Evolutionary conservation across 2,329 filamentous ascomycete species (phyloP).

Genomic region (Talaromyces rugulosus): DNA sequence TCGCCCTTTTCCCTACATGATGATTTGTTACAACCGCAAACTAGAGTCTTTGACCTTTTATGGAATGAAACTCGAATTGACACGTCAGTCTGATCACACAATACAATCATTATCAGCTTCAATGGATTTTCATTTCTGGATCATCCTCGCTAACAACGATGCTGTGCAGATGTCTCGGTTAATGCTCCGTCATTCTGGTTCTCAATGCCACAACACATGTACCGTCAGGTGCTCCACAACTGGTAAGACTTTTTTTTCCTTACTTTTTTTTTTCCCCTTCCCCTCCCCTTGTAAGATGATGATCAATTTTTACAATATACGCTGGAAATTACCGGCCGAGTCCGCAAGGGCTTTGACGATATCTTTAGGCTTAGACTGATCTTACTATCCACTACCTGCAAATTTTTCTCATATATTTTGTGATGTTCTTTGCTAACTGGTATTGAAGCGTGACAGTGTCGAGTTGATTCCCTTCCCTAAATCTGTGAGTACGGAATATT

Average conservation of each 20-base stretch:
- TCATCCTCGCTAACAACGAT: not conserved
- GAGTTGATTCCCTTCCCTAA: not conserved
- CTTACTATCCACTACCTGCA: constrained; percentile 19
- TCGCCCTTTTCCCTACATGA: constrained; percentile 47
- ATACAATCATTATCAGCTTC: not conserved
- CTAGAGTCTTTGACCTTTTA: constrained; percentile 93
- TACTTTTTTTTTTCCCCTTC: not conserved
- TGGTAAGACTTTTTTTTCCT: constrained; percentile 18
- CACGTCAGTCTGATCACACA: constrained; percentile 82
- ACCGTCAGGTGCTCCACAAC: not conserved
- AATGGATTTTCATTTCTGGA: not conserved
- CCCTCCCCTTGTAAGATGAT: constrained; percentile 45
- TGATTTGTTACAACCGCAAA: constrained; percentile 79
- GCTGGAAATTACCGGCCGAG: constrained; percentile 98
- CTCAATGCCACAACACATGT: not conserved
- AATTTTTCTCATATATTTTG: not conserved
- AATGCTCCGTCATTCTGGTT: not conserved
- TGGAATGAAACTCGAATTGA: constrained; percentile 77
- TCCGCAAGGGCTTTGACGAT: constrained; percentile 66
- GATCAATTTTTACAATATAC: constrained; percentile 59
- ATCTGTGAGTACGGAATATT: not conserved
- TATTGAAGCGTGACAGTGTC: not conserved
- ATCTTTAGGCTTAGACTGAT: constrained; percentile 74
- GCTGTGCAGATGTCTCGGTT: not conserved
- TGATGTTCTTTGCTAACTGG: not conserved